phyloP scores from a whole-genome alignment of 257 asterid species.

The Solanum tarijense region DNA sequence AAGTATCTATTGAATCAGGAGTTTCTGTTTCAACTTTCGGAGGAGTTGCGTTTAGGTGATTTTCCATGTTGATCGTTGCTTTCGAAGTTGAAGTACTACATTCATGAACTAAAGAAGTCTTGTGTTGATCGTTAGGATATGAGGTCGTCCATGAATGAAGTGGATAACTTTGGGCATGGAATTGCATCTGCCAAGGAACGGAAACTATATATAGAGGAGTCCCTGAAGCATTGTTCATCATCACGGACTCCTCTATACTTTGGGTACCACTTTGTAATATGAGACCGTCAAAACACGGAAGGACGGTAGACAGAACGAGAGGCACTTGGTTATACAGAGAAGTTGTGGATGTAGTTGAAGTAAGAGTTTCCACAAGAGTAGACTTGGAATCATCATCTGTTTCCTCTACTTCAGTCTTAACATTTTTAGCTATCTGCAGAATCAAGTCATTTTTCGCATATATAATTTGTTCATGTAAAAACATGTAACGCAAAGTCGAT shows the following conservation, averaged over 20 bases:
- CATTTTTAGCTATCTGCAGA: constrained; percentile 36
- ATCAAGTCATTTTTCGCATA: not conserved
- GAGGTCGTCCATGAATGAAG: not conserved
- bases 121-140: not conserved
- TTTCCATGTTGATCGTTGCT: not conserved
- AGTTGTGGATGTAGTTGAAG: constrained; percentile 10
- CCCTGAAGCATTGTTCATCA: not conserved
- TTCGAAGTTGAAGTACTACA: constrained; percentile 3
- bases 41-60: not conserved
- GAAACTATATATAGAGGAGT: constrained; percentile 32
- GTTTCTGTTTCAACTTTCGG: constrained; percentile 3
- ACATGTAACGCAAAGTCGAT: not conserved
- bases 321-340: constrained; percentile 21
- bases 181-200: constrained; percentile 42
- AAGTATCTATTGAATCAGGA: not conserved
- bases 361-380: constrained; percentile 1
- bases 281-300: constrained; percentile 21
- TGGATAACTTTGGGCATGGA: constrained; percentile 1
- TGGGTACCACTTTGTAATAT: constrained; percentile 9
- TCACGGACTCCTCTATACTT: not conserved
- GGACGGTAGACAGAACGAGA: constrained; percentile 26
- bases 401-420: constrained; percentile 11
- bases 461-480: not conserved
- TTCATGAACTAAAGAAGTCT: not conserved
- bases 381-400: constrained; percentile 1